Percentiles rank a stretch among this genome's conserved stretches.
Evolutionary conservation across 2,329 filamentous ascomycete genomes (phyloP).

Genomic region (Ceratocystis colombiana): DNA sequence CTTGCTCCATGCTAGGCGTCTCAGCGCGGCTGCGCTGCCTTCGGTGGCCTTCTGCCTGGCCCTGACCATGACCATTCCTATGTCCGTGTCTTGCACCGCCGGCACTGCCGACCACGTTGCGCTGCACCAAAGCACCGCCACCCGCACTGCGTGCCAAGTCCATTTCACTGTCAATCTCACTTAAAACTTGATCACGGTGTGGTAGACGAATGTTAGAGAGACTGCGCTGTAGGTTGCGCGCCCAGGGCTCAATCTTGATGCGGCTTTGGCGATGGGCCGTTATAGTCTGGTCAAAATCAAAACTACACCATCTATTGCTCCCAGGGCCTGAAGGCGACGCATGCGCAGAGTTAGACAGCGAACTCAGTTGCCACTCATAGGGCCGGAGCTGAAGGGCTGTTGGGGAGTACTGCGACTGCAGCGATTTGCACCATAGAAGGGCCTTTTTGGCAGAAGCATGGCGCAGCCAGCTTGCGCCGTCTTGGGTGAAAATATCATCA

Average conservation of each 20-base stretch:
- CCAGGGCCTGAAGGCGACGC: slow-evolving; percentile 12
- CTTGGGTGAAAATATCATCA: slow-evolving; percentile 62
- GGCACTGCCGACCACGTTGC: slow-evolving; percentile 28
- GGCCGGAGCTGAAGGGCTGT: slow-evolving; percentile 27
- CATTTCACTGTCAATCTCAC: slow-evolving; percentile 61
- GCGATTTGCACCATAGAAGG: slow-evolving; percentile 53
- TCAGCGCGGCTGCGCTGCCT: slow-evolving; percentile 12
- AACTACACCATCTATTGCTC: slow-evolving; percentile 28
- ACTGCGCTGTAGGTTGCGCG: slow-evolving; percentile 66
- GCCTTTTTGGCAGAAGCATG: slow-evolving; percentile 76
- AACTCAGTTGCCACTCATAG: slow-evolving; percentile 42
- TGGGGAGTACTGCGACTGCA: slow-evolving; percentile 21
- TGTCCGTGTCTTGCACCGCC: neutral
- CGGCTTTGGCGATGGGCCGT: slow-evolving; percentile 33
- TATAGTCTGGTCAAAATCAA: neutral
- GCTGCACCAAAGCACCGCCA: slow-evolving; percentile 51
- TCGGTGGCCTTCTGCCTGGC: slow-evolving; percentile 3
- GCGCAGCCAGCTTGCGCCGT: slow-evolving; percentile 70
- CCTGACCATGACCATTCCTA: neutral
- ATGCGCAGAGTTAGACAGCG: neutral
- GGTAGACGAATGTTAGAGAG: slow-evolving; percentile 61
- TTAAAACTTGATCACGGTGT: slow-evolving; percentile 50
- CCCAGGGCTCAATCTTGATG: slow-evolving; percentile 72
- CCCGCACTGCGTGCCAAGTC: slow-evolving; percentile 52
- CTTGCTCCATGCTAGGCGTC: slow-evolving; percentile 19